Evolutionary conservation across 306 rosid genomes (phyloP), one percentile per base, ranked within the genome.

Genomic region (Malus sieversii): DNA sequence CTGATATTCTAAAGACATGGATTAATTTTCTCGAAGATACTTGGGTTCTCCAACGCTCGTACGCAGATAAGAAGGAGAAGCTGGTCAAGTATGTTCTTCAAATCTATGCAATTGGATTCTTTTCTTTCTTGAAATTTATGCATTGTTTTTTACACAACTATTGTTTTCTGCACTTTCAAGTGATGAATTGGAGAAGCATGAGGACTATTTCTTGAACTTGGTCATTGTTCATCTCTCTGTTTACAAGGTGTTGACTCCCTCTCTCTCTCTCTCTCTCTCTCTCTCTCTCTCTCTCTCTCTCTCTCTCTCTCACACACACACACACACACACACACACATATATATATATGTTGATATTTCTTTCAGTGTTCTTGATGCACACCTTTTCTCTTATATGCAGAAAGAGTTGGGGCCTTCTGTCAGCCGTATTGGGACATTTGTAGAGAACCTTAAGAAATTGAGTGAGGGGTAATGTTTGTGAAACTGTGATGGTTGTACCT

Each of bases 11-110:
- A 77, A 86, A 75, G 73, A 92, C 95, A 65, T 95, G 99, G 99
- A 80, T 89, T 70, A 95, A 90, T 77, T 95, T 95, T 89, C 90
- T 95, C 84, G 97, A 95, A 84, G 99, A 95, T 83, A 92, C 97
- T 40, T 95, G 99, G 99, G 84, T 82, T 79, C 87, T 95, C 70
- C 93, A 87, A 77, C 75, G 79, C 84, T 93, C 94, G 46, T 78
- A 86, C 84, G 78, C 87, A 69, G 97, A 90, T 68, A 80, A 23
- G 69, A 83, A 82, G 59, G 97, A 89, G 87, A 95, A 95, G 85
- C 90, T 86, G 77, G 78, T 81, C 93, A 90, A 85, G 99, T 95
- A 83, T 57, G 96, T 86, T 73, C 59, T 67, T 78, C 65, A 80
- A 67, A 81, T 68, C 65, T 5, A 62, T 82, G 76, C 68, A 66